Evolutionary conservation across 768 basidiomycete genomes (phyloP).

Genomic region (Ramaria sp.): DNA sequence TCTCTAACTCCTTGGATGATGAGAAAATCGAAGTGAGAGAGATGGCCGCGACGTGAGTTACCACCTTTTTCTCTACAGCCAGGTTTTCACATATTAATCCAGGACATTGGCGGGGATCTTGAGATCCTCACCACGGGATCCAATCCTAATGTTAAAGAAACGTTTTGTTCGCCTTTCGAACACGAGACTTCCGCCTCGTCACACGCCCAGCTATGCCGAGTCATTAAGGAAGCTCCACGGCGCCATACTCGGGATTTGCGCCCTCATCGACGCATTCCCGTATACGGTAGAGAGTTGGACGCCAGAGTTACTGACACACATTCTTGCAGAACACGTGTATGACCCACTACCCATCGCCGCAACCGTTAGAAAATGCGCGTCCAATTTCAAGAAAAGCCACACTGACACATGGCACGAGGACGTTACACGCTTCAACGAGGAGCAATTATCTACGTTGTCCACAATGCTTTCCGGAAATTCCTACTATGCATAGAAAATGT

Average conservation of each 20-base stretch:
- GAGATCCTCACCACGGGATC: conserved; percentile 27
- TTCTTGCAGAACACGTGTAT: conserved; percentile 74
- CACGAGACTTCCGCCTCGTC: conserved; percentile 2
- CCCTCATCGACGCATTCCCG: conserved; percentile 88
- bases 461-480: conserved; percentile 81
- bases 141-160: conserved; percentile 43
- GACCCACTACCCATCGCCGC: conserved; percentile 85
- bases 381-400: conserved; percentile 73
- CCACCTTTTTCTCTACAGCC: not conserved
- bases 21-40: conserved; percentile 29
- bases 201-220: conserved; percentile 38
- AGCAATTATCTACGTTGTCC: conserved; percentile 72
- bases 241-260: conserved; percentile 89
- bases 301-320: conserved; percentile 70
- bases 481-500: conserved; percentile 40
- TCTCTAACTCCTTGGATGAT: conserved; percentile 62
- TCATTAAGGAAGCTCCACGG: conserved; percentile 76
- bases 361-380: conserved; percentile 70
- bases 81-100: conserved; percentile 6
- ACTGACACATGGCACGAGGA: conserved; percentile 84
- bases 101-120: conserved; percentile 30
- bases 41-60: conserved; percentile 21
- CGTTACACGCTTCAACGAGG: conserved; percentile 74
- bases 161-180: conserved; percentile 72
- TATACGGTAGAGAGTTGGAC: conserved; percentile 95